phyloP scores from a whole-genome alignment of 768 basidiomycete species.

The Coprinellus micaceus region DNA sequence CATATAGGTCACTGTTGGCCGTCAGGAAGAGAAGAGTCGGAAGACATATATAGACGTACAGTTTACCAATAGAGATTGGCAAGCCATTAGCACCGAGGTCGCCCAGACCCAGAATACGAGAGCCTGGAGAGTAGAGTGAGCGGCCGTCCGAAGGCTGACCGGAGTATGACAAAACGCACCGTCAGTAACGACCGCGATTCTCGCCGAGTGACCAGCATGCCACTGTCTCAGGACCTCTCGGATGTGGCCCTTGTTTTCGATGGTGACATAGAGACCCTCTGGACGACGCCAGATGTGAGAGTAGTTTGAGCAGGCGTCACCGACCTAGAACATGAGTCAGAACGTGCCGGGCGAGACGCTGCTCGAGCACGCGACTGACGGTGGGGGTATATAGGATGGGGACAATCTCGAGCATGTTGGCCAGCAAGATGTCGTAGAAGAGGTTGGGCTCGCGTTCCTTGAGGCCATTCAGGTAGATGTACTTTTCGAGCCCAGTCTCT shows the following conservation, averaged over 20 bases:
- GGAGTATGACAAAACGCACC: slow-evolving; percentile 40
- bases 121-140: slow-evolving; percentile 34
- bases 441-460: slow-evolving; percentile 59
- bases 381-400: slow-evolving; percentile 78
- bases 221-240: slow-evolving; percentile 52
- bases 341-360: slow-evolving; percentile 13
- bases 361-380: slow-evolving; percentile 51
- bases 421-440: slow-evolving; percentile 62
- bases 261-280: slow-evolving; percentile 59
- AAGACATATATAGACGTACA: slow-evolving; percentile 36
- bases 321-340: slow-evolving; percentile 38
- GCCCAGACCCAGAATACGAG: slow-evolving; percentile 69
- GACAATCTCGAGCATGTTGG: slow-evolving; percentile 61
- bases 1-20: slow-evolving; percentile 54
- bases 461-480: slow-evolving; percentile 65
- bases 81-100: slow-evolving; percentile 47
- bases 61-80: slow-evolving; percentile 70
- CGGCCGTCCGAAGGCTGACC: slow-evolving; percentile 11
- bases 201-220: slow-evolving; percentile 40
- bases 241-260: slow-evolving; percentile 64
- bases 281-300: slow-evolving; percentile 66
- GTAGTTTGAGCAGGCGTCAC: slow-evolving; percentile 70
- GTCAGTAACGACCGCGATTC: slow-evolving; percentile 78
- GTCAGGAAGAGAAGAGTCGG: slow-evolving; percentile 2
- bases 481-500: slow-evolving; percentile 55